Percentiles rank a stretch among this genome's conserved stretches.
phyloP scores from a whole-genome alignment of 371 early-diverging fungal species.

The Mucor piriformis region DNA sequence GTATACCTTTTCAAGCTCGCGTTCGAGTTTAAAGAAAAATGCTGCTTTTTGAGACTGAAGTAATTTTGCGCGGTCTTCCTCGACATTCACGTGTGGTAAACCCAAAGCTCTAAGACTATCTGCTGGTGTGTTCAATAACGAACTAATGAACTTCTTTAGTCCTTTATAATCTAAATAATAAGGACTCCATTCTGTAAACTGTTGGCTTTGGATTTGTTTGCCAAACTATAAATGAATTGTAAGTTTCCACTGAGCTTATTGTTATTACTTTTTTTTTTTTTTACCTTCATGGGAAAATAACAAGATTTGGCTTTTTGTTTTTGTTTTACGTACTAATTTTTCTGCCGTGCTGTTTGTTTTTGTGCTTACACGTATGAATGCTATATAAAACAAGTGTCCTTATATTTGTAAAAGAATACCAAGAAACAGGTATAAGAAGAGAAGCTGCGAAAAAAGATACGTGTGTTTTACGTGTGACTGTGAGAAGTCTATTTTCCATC shows the following conservation, averaged over 20 bases:
- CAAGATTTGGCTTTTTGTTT: neutral
- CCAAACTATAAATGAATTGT: constrained; percentile 76
- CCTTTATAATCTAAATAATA: constrained; percentile 95
- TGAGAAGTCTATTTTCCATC: constrained; percentile 6
- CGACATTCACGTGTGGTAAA: constrained; percentile 45
- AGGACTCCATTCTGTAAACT: constrained; percentile 88
- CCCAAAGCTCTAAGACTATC: constrained; percentile 29
- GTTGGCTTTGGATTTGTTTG: constrained; percentile 92
- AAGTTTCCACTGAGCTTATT: neutral
- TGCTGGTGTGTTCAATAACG: constrained; percentile 49
- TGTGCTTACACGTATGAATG: neutral
- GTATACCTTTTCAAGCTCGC: constrained; percentile 79
- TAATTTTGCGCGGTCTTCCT: constrained; percentile 58
- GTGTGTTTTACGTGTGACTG: constrained; percentile 14
- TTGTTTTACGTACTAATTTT: neutral
- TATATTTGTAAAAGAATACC: neutral
- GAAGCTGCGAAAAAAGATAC: neutral
- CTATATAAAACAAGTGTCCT: neutral
- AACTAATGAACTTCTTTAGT: constrained; percentile 93
- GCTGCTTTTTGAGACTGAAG: constrained; percentile 77
- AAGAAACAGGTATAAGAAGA: neutral
- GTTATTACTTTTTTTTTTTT: neutral
- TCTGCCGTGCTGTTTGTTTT: neutral
- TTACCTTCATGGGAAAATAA: constrained; percentile 5
- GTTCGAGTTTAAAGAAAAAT: constrained; percentile 83